These are phyloP conservation scores for Clarireedia hainanense DNA, from an alignment of 2,329 filamentous ascomycete species.

Conservation along the genomic window DNA sequence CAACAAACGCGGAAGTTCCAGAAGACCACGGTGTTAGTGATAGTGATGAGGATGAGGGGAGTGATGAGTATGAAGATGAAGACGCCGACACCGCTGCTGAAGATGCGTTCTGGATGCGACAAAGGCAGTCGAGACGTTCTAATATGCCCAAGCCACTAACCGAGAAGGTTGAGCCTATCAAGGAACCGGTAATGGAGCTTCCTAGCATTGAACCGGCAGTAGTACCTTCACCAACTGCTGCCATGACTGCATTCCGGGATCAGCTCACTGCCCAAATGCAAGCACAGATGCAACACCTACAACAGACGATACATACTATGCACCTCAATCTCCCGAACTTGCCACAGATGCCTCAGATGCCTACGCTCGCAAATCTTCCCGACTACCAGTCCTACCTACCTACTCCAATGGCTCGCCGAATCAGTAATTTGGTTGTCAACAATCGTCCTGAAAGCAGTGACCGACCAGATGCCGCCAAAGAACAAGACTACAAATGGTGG, in stretches of 20 bases:
- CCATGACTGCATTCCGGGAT: conserved; percentile 64
- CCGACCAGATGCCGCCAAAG: conserved; percentile 30
- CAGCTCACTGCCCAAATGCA: conserved; percentile 39
- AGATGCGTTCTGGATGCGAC: conserved; percentile 29
- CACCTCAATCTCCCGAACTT: conserved; percentile 55
- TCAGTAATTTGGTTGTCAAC: conserved; percentile 61
- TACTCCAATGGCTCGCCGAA: conserved; percentile 59
- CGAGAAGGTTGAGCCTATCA: conserved; percentile 13
- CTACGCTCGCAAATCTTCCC: conserved; percentile 54
- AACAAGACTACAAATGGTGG: conserved; percentile 56
- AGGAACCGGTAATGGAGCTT: conserved; percentile 22
- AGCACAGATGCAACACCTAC: conserved; percentile 61
- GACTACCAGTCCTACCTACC: conserved; percentile 64
- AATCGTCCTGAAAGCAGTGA: conserved; percentile 27
- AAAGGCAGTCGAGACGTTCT: conserved; percentile 22
- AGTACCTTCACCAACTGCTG: conserved; percentile 48
- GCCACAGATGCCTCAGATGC: conserved; percentile 40
- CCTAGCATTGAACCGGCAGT: conserved; percentile 13
- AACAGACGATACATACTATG: conserved; percentile 50
- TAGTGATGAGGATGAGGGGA: conserved; percentile 36
- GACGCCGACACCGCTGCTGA: conserved; percentile 25
- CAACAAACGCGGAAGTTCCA: conserved; percentile 34
- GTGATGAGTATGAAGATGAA: conserved; percentile 33
- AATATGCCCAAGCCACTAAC: conserved; percentile 20
- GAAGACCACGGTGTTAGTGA: conserved; percentile 34